A percentile compares a stretch with the other conserved stretches of the same genome.
These are phyloP conservation scores for Hypoxylon lenormandii DNA, from an alignment of 495 filamentous ascomycete species.

Conservation along the genomic window DNA sequence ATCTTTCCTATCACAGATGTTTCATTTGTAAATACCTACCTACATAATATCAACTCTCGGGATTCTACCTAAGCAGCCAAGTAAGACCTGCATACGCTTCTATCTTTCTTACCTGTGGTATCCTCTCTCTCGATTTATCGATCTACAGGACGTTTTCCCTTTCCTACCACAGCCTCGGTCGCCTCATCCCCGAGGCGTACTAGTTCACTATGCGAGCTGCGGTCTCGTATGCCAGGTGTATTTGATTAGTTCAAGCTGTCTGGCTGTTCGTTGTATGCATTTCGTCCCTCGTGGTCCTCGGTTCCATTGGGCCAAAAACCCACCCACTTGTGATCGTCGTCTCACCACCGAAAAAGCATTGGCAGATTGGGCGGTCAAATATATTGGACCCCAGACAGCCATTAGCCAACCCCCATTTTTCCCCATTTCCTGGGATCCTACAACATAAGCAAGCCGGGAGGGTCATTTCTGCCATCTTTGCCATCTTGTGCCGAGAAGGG, in stretches of 20 bases:
- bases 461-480: slow-evolving; percentile 3
- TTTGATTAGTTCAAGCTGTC: neutral
- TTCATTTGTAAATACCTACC: neutral
- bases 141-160: slow-evolving; percentile 13
- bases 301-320: slow-evolving; percentile 35
- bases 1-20: neutral
- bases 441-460: slow-evolving; percentile 30
- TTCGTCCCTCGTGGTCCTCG: slow-evolving; percentile 35
- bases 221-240: slow-evolving; percentile 14
- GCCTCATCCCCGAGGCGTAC: slow-evolving; percentile 5
- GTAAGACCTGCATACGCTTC: neutral
- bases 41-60: neutral
- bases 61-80: neutral
- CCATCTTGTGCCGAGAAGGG: slow-evolving; percentile 36
- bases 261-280: slow-evolving; percentile 20
- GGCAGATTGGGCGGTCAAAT: slow-evolving; percentile 38
- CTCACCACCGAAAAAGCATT: slow-evolving; percentile 34
- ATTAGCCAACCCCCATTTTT: slow-evolving; percentile 29
- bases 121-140: neutral
- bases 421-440: slow-evolving; percentile 38
- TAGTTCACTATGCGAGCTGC: neutral
- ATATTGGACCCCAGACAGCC: slow-evolving; percentile 30
- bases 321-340: slow-evolving; percentile 36
- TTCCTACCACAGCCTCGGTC: slow-evolving; percentile 6
- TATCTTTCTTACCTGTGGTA: neutral